Percentiles rank a stretch among this genome's conserved stretches.
Conservation (phyloP, 345 rosid genomes). For the Jatropha curcas region DNA sequence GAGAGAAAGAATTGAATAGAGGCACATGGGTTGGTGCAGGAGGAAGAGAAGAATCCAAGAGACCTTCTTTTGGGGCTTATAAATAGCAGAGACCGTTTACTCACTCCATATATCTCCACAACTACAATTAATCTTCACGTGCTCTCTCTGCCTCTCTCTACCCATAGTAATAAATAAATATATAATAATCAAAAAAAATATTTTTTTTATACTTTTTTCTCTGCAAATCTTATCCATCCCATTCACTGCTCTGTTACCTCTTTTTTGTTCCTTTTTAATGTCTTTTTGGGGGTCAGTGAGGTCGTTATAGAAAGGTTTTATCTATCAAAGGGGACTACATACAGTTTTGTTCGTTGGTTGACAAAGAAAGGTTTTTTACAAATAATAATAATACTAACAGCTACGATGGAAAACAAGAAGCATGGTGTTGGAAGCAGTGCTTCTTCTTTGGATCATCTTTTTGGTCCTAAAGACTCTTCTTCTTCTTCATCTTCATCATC, state of each 20-base stretch:
- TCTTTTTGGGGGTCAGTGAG: constrained; percentile 20
- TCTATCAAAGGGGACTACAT: constrained; percentile 21
- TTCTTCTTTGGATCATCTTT: constrained; percentile 54
- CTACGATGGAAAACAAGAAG: constrained; percentile 38
- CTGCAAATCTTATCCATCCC: constrained; percentile 41
- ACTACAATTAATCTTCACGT: constrained; percentile 41
- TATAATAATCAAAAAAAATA: no score
- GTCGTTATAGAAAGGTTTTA: constrained; percentile 24
- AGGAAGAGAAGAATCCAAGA: constrained; percentile 1
- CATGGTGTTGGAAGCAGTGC: constrained; percentile 12
- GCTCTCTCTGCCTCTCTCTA: constrained; percentile 24
- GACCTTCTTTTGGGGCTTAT: constrained; percentile 35
- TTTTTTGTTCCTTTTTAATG: constrained; percentile 7
- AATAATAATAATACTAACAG: no score
- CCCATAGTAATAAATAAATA: no score
- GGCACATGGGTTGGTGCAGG: constrained; percentile 22
- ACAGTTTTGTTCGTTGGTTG: constrained; percentile 49
- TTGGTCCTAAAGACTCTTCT: constrained; percentile 54
- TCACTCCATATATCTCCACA: constrained; percentile 6
- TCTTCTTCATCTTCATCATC: constrained; percentile 33
- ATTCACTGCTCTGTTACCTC: background rate
- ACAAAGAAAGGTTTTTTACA: constrained; percentile 21
- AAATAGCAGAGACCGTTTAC: constrained; percentile 29
- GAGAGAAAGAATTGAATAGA: constrained; percentile 1
- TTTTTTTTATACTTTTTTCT: background rate